Base-by-base conservation (phyloP, 2,329 filamentous ascomycete species). In the Colletotrichum gigasporum region DNA sequence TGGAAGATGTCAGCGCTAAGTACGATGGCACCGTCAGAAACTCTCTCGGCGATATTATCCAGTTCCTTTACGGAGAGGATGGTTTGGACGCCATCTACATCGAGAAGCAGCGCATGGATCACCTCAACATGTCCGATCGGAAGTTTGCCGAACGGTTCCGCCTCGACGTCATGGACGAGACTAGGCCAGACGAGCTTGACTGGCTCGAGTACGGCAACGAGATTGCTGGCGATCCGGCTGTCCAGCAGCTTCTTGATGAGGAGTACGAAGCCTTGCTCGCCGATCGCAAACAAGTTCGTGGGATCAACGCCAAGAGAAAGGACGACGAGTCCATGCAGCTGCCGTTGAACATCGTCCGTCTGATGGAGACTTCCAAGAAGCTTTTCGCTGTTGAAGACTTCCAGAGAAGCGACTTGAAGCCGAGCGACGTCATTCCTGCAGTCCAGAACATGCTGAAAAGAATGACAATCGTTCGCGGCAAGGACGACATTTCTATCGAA, bases 11-110 rank as follows among this genome's bases (percentile, higher is more conserved):
- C 55, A 97, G 95, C 83, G 94, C 95, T 64, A 96, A 96, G 74
- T 99, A 99, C 75, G 96, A 99, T 72, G 95, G 95, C 67, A 99
- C 96, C 5, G 94, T 99, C 26, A 91, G 96, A 64, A 99, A 99
- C 79, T 99, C 96, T 2, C 85, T 98, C 44, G 96, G 96, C 45
- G 96, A 99, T 72, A 91, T 99, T 67, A 90, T 99, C 57, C 95
- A 99, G 74, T 99, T 99, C 81, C 85, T 97, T 66, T 99, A 99
- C 70, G 96, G 96, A 74, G 96, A 99, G 76, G 96, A 99, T 78
- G 96, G 96, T 73, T 86, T 98, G 7, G 96, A 99, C 77, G 96
- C 92, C 73, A 91, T 92, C 69, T 88, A 91, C 76, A 98, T 99
- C 62, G 96, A 99, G 81, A 93, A 94, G 72, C 96, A 99, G 78